These are phyloP conservation scores for Opeltia flavorubescens DNA, from an alignment of 495 filamentous ascomycete species.

Conservation along the genomic window DNA sequence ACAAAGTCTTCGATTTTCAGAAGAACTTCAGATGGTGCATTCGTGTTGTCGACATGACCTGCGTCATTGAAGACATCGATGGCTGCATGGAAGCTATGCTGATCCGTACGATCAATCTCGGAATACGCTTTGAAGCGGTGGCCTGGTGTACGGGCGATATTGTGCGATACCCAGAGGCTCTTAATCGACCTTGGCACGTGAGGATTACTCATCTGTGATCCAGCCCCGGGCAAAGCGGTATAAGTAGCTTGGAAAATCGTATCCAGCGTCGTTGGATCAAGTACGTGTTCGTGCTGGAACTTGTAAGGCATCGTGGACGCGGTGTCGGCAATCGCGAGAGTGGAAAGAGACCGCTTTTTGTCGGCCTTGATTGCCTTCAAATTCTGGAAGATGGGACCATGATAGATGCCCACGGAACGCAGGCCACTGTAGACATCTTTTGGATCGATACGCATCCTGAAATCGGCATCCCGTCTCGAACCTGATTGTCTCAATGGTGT, in stretches of 20 bases:
- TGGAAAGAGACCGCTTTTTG: background rate
- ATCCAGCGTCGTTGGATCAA: background rate
- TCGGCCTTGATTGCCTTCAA: background rate
- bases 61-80: too few species aligned
- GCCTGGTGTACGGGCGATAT: too few species aligned
- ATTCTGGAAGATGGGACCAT: background rate
- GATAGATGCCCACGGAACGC: background rate
- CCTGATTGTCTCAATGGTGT: background rate
- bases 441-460: background rate
- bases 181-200: background rate
- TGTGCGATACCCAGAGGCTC: background rate
- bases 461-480: background rate
- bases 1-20: too few species aligned
- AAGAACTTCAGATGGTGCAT: too few species aligned
- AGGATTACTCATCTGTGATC: background rate
- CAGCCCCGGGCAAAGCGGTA: background rate
- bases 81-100: too few species aligned
- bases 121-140: too few species aligned
- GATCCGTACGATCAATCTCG: too few species aligned
- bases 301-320: background rate
- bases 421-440: background rate
- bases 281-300: background rate
- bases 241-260: background rate
- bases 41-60: too few species aligned
- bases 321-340: background rate